Base-by-base conservation (phyloP, 495 filamentous ascomycete genomes). In the Tuber calosporum region DNA sequence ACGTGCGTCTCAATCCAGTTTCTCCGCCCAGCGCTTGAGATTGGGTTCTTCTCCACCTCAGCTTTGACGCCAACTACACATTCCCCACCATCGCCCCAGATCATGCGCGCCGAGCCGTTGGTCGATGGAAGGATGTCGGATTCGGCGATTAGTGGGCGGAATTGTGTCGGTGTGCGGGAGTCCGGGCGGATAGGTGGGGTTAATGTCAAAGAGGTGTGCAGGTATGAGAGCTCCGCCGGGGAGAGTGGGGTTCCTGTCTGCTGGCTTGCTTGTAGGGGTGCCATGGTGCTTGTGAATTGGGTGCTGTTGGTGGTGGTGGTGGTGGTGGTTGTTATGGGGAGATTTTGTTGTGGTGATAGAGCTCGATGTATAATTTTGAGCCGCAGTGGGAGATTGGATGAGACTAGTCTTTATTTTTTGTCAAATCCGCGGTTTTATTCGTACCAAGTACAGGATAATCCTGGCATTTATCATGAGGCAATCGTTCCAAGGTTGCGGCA, bases 21-120 rank as follows among this genome's bases (percentile, higher is more conserved):
- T 80, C 66, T 83, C 79, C 58, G 80, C 77, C 42, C 80, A 76
- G 34, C 83, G 34, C 80, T 82, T 73, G 71, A 68, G n/a, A 43
- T 78, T 40, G 79, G 73, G 43, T 81, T 81, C 70, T 80, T 84
- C 67, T 97, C 92, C 9, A 98, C 91, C 82, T 97, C 94, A 4
- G 89, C 93, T 82, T 98, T 98, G 68, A 97, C 90, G 42, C 95
- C 95, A 34, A 97, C 94, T 73, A 98, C 89, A 9, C 94, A 95
- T 83, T 99, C 94, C 2, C 92, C 94, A 66, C 96, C 96, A 81
- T 98, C 95, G 19, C 93, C 91, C 82, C 97, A 96, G 72, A 93
- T 94, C 67, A 99, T 88, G 53, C 96, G 89, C 73, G 95, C 94
- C 83, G 91, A 94, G 68, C 96, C 95, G 82, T 97, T 96, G 37